A percentile compares a stretch with the other conserved stretches of the same genome.
These are phyloP conservation scores for Wickerhamiella lipophila DNA, from an alignment of 805 yeast species.

Conservation along the genomic window DNA sequence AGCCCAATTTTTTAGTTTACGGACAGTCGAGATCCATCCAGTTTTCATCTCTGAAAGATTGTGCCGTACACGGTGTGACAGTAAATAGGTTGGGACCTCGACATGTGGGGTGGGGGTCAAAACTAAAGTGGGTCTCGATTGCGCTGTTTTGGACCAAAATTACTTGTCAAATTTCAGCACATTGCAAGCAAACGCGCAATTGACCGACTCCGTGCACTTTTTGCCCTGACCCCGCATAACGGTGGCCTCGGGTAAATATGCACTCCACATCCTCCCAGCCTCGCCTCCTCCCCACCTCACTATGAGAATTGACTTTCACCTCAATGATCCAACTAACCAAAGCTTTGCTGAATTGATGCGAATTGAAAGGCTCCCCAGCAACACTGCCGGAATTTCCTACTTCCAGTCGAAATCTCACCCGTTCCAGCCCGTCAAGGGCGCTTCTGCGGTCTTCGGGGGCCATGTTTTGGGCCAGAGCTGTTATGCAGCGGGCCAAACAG, in stretches of 20 bases:
- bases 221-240: neutral
- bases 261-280: neutral
- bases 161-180: too few species aligned
- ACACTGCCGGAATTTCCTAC: neutral
- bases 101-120: too few species aligned
- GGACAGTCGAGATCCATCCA: constrained; percentile 68
- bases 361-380: constrained; percentile 1
- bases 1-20: constrained; percentile 61
- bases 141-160: too few species aligned
- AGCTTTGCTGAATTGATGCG: constrained; percentile 14
- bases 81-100: neutral
- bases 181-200: too few species aligned
- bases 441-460: constrained; percentile 24
- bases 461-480: constrained; percentile 25
- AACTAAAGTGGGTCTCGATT: too few species aligned
- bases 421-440: constrained; percentile 21
- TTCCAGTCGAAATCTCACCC: constrained; percentile 21
- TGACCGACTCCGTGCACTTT: too few species aligned
- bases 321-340: constrained; percentile 10
- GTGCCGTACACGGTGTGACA: neutral
- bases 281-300: neutral
- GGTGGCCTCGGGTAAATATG: neutral
- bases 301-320: constrained; percentile 6
- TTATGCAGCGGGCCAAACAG: constrained; percentile 21
- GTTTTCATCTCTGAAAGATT: constrained; percentile 18